Evolutionary conservation across 495 filamentous ascomycete genomes (phyloP).

Genomic region (Penicillium robsamsonii): DNA sequence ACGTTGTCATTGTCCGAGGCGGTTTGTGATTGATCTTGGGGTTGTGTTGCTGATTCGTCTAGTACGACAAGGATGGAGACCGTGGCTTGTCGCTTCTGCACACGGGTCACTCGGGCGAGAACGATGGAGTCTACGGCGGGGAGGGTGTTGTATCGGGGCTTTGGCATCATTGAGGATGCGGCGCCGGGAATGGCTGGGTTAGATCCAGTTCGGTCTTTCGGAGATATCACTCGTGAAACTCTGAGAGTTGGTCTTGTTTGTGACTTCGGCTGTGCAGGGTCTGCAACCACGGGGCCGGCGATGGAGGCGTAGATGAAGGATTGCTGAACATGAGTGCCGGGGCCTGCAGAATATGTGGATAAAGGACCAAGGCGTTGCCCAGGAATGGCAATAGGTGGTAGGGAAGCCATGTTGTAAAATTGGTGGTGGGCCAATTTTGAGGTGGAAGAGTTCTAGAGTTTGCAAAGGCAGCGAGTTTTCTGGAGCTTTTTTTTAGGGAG

Average conservation of each 20-base stretch:
- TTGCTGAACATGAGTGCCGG: conserved; percentile 77
- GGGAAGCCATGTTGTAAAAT: conserved; percentile 16
- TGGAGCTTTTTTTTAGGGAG: conserved; percentile 20
- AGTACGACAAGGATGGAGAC: conserved; percentile 78
- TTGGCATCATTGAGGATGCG: conserved; percentile 24
- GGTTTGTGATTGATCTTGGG: conserved; percentile 38
- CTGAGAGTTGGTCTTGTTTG: conserved; percentile 55
- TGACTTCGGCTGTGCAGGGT: conserved; percentile 46
- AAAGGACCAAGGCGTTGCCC: conserved; percentile 75
- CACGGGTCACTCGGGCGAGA: conserved; percentile 79
- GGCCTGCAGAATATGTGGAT: conserved; percentile 63
- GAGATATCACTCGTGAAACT: conserved; percentile 41
- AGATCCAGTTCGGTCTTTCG: conserved; percentile 1
- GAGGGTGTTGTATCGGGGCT: conserved; percentile 59
- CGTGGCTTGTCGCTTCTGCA: conserved; percentile 76
- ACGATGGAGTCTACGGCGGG: conserved; percentile 78
- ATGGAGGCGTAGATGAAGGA: conserved; percentile 73
- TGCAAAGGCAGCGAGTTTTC: conserved; percentile 6
- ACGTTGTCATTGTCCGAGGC: conserved; percentile 51
- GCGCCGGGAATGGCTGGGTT: conserved; percentile 27
- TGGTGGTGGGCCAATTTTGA: conserved; percentile 1
- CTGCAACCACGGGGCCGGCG: conserved; percentile 53
- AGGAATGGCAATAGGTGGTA: conserved; percentile 51
- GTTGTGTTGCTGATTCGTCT: conserved; percentile 42
- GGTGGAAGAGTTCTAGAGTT: conserved; percentile 1